Conservation (phyloP, 2,329 filamentous ascomycete species). For the Sordariomycetes sp. region DNA sequence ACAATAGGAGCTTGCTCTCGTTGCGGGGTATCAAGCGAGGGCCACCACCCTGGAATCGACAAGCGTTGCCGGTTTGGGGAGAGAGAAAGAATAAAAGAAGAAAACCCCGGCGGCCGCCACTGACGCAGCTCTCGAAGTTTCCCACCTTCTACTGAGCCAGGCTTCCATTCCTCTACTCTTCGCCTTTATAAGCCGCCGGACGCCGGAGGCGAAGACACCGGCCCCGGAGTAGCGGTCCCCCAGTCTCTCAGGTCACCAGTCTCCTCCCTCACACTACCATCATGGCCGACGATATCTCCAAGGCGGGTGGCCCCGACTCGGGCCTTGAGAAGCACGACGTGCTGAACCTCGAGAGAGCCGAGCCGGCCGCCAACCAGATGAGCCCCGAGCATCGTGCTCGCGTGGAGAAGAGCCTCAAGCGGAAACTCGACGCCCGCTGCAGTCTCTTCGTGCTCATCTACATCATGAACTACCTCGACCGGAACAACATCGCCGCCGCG, state of each 20-base stretch:
- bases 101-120: neutral
- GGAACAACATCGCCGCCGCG: slow-evolving; percentile 25
- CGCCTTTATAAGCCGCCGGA: neutral
- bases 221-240: neutral
- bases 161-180: neutral
- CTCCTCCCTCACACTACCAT: neutral
- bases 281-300: neutral
- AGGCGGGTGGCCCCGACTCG: neutral
- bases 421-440: slow-evolving; percentile 48
- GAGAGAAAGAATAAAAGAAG: neutral
- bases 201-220: neutral
- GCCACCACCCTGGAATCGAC: neutral
- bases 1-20: neutral
- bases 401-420: slow-evolving; percentile 38
- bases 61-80: neutral
- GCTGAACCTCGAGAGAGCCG: neutral
- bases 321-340: neutral
- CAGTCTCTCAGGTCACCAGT: neutral
- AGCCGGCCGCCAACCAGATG: slow-evolving; percentile 13
- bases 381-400: slow-evolving; percentile 27
- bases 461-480: slow-evolving; percentile 49
- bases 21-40: neutral
- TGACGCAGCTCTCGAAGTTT: neutral
- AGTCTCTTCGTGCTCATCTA: slow-evolving; percentile 52
- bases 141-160: neutral